Evolutionary conservation across 2,329 filamentous ascomycete species (phyloP).

Genomic region (Blastomyces silverae): DNA sequence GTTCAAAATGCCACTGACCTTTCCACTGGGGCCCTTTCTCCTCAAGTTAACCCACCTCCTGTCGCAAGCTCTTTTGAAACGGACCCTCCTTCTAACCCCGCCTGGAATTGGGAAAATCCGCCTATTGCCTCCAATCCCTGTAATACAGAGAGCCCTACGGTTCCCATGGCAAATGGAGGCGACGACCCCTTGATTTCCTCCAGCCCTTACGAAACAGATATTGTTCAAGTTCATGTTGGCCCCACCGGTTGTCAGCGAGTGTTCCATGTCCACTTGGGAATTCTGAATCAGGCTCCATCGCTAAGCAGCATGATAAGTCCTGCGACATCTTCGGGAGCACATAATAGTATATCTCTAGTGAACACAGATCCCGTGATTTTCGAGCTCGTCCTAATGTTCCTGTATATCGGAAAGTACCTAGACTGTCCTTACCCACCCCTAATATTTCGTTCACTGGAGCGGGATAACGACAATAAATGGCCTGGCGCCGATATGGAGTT

Average conservation of each 20-base stretch:
- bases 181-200: not conserved
- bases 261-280: not conserved
- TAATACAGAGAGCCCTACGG: not conserved
- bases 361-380: not conserved
- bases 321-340: not conserved
- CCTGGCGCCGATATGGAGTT: not conserved
- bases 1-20: not conserved
- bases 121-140: not conserved
- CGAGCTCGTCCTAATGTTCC: not conserved
- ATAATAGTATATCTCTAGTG: not conserved
- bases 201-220: conserved; percentile 4
- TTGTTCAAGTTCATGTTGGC: not conserved
- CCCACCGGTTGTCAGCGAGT: not conserved
- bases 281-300: not conserved
- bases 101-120: too few species aligned
- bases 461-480: not conserved
- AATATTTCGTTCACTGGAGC: not conserved
- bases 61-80: not conserved
- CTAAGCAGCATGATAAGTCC: not conserved
- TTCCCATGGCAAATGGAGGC: not conserved
- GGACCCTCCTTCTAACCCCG: not conserved
- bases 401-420: conserved; percentile 3
- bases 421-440: not conserved
- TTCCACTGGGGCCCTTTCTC: not conserved
- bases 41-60: not conserved